Evolutionary conservation across 768 basidiomycete species (phyloP), one percentile per base, ranked within the genome.

Genomic region (Asterophora lycoperdoides): DNA sequence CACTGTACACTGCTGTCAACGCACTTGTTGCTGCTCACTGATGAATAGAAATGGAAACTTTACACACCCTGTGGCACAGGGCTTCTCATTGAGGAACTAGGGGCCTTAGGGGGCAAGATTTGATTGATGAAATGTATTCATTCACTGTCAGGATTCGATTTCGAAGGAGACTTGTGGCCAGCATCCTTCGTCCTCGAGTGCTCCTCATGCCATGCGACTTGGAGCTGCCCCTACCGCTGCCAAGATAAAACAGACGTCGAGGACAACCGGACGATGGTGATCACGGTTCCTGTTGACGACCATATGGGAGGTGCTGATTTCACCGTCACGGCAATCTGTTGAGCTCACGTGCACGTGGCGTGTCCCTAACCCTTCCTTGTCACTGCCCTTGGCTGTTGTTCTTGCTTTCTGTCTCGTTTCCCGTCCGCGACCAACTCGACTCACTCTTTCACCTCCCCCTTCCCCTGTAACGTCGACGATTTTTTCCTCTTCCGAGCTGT

Each of bases 341-440:
- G 4, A n/a, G 42, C 15, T 41, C 48, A 49, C 48, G 48, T 49
- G 48, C 42, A 26, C 36, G 2, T 2, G 14, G 3, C 5, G 7
- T 26, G 20, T 23, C 34, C 15, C 28, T 17, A 43, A 19, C 19
- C 15, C 15, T 44, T 18, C 38, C 32, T 42, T 44, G 42, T 39
- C 35, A 32, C 3, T 33, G 8, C 28, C 30, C 32, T 30, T 47
- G 20, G 15, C 26, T 35, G 17, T 41, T 37, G 30, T 36, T 51
- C 39, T 46, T 29, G 44, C 19, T 37, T 33, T 36, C 32, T 37
- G 32, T 39, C 17, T 9, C 28, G 13, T 39, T 15, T 17, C 4
- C 15, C 14, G 23, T 43, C 47, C 32, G 26, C 18, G 44, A 17
- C 47, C 47, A 55, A 48, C 37, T 55, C 43, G 26, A 19, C 48